phyloP scores from a whole-genome alignment of 2,329 filamentous ascomycete genomes.

The Sporothrix inflata region DNA sequence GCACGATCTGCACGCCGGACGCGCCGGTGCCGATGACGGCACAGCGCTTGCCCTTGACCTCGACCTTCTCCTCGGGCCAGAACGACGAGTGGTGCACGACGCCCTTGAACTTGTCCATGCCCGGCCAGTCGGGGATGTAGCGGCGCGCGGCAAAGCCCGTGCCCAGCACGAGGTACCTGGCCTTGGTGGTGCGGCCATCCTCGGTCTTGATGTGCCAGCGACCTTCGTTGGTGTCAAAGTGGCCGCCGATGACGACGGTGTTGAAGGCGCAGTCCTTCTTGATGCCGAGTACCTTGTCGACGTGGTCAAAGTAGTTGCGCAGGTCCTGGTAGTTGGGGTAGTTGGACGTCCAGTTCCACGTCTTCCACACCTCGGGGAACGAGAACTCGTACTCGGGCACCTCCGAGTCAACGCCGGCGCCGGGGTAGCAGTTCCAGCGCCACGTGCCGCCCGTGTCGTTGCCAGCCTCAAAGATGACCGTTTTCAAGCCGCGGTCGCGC shows the following conservation, averaged over 20 bases:
- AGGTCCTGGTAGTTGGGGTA: constrained; percentile 58
- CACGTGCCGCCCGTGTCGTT: constrained; percentile 57
- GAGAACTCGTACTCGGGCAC: constrained; percentile 58
- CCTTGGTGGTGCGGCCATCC: constrained; percentile 53
- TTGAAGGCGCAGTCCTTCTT: constrained; percentile 62
- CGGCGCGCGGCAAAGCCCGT: constrained; percentile 62
- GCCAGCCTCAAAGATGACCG: constrained; percentile 57
- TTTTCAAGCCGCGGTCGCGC: constrained; percentile 53
- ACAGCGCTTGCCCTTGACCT: constrained; percentile 60
- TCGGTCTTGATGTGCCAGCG: constrained; percentile 55
- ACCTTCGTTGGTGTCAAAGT: constrained; percentile 52
- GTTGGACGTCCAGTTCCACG: constrained; percentile 60
- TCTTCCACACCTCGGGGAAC: constrained; percentile 55
- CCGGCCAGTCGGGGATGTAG: constrained; percentile 64
- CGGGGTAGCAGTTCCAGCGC: constrained; percentile 61
- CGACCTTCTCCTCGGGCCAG: constrained; percentile 62
- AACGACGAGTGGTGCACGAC: constrained; percentile 62
- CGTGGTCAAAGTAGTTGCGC: constrained; percentile 61
- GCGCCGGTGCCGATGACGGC: constrained; percentile 68
- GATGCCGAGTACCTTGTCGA: constrained; percentile 57
- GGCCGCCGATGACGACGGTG: constrained; percentile 55
- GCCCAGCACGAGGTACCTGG: constrained; percentile 57
- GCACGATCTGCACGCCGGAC: constrained; percentile 65
- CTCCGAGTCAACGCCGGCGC: constrained; percentile 57
- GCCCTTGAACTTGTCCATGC: constrained; percentile 63